A percentile compares a stretch with the other conserved stretches of the same genome.
Conservation (phyloP, 306 rosid species). For the Cyamopsis tetragonoloba region DNA sequence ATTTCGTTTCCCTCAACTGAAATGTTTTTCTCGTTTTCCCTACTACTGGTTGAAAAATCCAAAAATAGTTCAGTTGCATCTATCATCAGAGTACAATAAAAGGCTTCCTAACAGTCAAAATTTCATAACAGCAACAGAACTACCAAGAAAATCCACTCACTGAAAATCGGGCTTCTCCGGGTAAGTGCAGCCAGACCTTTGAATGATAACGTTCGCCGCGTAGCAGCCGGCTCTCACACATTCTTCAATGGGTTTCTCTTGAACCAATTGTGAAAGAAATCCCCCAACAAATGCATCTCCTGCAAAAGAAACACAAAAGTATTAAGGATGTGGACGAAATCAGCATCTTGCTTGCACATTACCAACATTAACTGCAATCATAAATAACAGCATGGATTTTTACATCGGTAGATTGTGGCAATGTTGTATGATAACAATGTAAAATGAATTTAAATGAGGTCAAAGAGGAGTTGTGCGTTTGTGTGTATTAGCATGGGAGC, state of each 20-base stretch:
- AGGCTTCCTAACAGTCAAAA: slow-evolving; percentile 12
- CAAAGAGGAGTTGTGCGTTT: background rate
- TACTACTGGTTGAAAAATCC: background rate
- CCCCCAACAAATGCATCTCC: slow-evolving; percentile 95
- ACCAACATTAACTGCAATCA: background rate
- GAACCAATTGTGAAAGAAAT: slow-evolving; percentile 73
- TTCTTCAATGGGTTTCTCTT: slow-evolving; percentile 67
- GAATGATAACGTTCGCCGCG: slow-evolving; percentile 77
- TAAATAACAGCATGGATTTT: background rate
- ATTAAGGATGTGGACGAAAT: background rate
- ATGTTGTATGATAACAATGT: background rate
- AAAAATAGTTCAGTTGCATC: background rate
- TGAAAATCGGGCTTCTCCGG: slow-evolving; percentile 78
- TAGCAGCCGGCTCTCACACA: slow-evolving; percentile 73
- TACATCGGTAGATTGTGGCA: background rate
- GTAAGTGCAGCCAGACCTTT: slow-evolving; percentile 85
- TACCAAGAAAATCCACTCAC: background rate
- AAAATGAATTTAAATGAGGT: background rate
- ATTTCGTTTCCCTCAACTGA: background rate
- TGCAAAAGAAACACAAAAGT: slow-evolving; percentile 28
- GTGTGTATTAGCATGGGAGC: background rate
- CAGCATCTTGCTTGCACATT: background rate
- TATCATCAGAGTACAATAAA: background rate
- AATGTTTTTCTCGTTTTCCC: background rate
- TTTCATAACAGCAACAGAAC: background rate